Base-by-base conservation (phyloP, 768 basidiomycete species). In the Cubamyces sp. region DNA sequence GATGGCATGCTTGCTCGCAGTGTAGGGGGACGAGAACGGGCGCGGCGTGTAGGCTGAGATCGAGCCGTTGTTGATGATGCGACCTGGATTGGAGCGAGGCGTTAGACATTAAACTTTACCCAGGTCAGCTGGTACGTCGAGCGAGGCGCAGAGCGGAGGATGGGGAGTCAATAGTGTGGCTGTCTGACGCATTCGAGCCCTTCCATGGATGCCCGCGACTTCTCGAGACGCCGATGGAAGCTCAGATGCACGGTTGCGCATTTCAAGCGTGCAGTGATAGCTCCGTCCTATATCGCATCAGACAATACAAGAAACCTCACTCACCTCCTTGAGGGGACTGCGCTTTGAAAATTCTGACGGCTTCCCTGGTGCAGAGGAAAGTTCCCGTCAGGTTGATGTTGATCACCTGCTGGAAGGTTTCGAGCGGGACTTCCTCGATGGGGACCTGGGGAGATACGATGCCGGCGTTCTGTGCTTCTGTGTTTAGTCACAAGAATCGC, bases 11-110 rank as follows among this genome's bases (percentile, higher is more conserved):
- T 95, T 96, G 14, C 90, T 87, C 54, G 83, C 77, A 0, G 90
- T 88, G 72, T 95, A 95, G 0, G 91, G 80, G 23, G 72, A 73
- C 1, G 83, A 78, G 66, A 84, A 73, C 1, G 87, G 87, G n/a
- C 90, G 82, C 1, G 91, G 90, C 3, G 83, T 78, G 62, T 88
- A 83, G 0, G 90, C 89, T 0, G 88, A 82, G 23, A 92, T 77
- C n/a, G 87, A 90, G 0, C 92, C 92, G 67, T 94, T 93, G 77
- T 94, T 93, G 75, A 96, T 88, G 64, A 94, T 90, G 19, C 91
- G 82, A 2, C 86, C 87, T 87, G 41, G 9, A 25, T 18, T 14
- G 30, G 14, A 9, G 26, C 15, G 26, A 47, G 16, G 28, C 28
- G 19, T 18, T 39, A 49, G 50, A 41, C 37, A 26, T 21, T 25